Evolutionary conservation across 345 rosid species (phyloP).

Genomic region (Geranium brycei): DNA sequence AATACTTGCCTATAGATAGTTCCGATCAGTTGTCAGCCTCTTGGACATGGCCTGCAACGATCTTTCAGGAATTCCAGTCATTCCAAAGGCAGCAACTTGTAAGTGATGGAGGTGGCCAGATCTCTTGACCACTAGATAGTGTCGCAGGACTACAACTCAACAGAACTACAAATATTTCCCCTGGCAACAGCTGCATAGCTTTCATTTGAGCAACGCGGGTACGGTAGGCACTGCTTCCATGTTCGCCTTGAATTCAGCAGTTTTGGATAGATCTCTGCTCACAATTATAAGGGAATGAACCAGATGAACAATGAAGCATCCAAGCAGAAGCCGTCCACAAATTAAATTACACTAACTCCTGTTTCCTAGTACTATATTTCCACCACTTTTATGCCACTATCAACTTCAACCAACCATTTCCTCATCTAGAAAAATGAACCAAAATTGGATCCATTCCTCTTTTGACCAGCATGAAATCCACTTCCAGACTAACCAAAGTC

Average conservation of each 20-base stretch:
- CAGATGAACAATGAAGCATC: background rate
- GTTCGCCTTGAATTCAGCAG: background rate
- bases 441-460: slow-evolving; percentile 1
- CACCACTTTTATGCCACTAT: background rate
- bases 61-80: background rate
- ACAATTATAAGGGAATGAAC: slow-evolving; percentile 6
- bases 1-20: slow-evolving; percentile 42
- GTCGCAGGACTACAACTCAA: slow-evolving; percentile 3
- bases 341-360: background rate
- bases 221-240: background rate
- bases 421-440: background rate
- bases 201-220: background rate
- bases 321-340: slow-evolving; percentile 5
- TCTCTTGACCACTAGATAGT: slow-evolving; percentile 10
- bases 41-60: slow-evolving; percentile 7
- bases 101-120: slow-evolving; percentile 4
- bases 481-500: background rate
- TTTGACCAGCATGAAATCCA: slow-evolving; percentile 1
- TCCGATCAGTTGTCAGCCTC: slow-evolving; percentile 20
- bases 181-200: background rate
- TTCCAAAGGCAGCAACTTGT: slow-evolving; percentile 15
- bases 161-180: background rate
- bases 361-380: slow-evolving; percentile 5
- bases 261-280: slow-evolving; percentile 2
- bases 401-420: slow-evolving; percentile 7